Evolutionary conservation across 768 basidiomycete species (phyloP), one percentile per base, ranked within the genome.

Genomic region (Tulasnella calospora): DNA sequence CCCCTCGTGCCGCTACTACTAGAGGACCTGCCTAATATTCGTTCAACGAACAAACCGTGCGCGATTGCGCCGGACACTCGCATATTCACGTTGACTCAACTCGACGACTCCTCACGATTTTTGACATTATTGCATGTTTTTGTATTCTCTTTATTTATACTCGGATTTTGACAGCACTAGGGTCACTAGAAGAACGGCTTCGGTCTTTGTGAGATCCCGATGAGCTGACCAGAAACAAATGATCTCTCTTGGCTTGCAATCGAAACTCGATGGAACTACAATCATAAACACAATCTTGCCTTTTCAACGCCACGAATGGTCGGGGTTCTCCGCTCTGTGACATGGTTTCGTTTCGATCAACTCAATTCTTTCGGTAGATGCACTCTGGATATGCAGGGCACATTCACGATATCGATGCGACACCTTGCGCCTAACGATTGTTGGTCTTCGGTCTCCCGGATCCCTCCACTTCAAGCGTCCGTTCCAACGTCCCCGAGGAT

Each of bases 371-470:
- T 30, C 40, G 33, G 70, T 71, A 8, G 9, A 36, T 41, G 70
- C 41, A 36, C 35, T 55, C 19, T n/a, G 74, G 46, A 74, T 81
- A 51, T 55, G 9, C 81, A 93, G 94, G 81, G 88, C 92, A n/a
- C 94, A 96, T 82, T 87, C 93, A 80, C 94, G 94, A 82, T 96
- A 94, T 81, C 94, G 94, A n/a, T 94, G 86, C n/a, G n/a, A n/a
- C n/a, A 96, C 82, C 82, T 89, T 70, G 94, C 94, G 17, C 94
- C 94, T 13, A 86, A 88, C 76, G 91, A 95, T 83, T 95, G 94
- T n/a, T 81, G 93, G 92, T 33, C 78, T 90, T n/a, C 89, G 81
- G 17, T 69, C 79, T n/a, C n/a, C n/a, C n/a, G n/a, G n/a, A n/a
- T 21, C 67, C 75, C 17, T n/a, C 72, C 71, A 7, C 38, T 41